Conservation (phyloP, 495 filamentous ascomycete species). For the Xylaria acuta region DNA sequence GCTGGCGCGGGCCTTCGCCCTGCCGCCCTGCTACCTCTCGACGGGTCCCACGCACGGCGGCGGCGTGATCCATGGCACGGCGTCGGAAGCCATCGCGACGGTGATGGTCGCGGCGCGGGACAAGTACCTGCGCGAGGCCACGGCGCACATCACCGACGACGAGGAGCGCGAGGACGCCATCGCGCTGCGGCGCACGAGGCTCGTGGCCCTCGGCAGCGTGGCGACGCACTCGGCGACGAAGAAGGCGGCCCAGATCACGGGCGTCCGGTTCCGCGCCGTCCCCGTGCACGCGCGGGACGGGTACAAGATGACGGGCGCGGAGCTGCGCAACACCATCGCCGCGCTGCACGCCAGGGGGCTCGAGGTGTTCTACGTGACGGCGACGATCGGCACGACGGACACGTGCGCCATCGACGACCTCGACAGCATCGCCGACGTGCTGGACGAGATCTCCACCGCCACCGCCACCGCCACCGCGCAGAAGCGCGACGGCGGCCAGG, state of each 20-base stretch:
- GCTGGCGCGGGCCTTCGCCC: constrained; percentile 74
- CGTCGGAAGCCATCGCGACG: constrained; percentile 86
- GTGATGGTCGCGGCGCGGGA: constrained; percentile 91
- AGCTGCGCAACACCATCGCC: constrained; percentile 65
- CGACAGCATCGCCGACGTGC: constrained; percentile 67
- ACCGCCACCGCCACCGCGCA: constrained; percentile 10
- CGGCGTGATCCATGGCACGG: constrained; percentile 94
- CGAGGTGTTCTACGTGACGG: constrained; percentile 84
- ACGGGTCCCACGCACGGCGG: constrained; percentile 75
- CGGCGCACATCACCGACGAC: constrained; percentile 57
- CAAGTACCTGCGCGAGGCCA: constrained; percentile 69
- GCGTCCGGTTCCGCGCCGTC: constrained; percentile 76
- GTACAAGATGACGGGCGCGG: constrained; percentile 72
- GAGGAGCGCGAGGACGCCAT: constrained; percentile 68
- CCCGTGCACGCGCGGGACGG: constrained; percentile 64
- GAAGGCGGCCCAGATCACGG: constrained; percentile 87
- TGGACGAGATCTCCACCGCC: constrained; percentile 61
- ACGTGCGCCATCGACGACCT: constrained; percentile 89
- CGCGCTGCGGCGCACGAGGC: constrained; percentile 67
- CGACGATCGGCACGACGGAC: constrained; percentile 86
- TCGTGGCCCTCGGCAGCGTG: constrained; percentile 84
- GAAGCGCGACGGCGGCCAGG: constrained; percentile 35
- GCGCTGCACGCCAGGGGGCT: constrained; percentile 67
- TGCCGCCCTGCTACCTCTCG: constrained; percentile 80
- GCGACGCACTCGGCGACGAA: constrained; percentile 82